Conservation (phyloP, 257 asterid species). For the Scutellaria barbata region DNA sequence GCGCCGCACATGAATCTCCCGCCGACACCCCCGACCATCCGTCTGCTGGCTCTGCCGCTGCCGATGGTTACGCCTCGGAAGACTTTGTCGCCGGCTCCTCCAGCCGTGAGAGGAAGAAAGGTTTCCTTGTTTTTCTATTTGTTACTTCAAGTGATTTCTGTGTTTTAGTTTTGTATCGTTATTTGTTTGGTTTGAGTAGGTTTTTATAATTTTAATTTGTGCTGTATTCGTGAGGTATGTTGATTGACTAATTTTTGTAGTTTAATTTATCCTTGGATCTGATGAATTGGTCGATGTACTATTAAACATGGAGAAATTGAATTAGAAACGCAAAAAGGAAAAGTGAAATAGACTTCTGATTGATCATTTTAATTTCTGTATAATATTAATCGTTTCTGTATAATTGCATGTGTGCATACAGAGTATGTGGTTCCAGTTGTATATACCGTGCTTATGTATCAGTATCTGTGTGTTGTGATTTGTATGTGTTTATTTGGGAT, state of each 20-base stretch:
- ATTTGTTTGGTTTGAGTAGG: neutral
- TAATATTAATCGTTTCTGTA: neutral
- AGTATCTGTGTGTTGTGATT: neutral
- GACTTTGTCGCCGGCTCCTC: slow-evolving; percentile 93
- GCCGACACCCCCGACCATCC: slow-evolving; percentile 90
- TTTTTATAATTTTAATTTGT: neutral
- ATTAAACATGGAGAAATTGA: slow-evolving; percentile 11
- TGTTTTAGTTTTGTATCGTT: neutral
- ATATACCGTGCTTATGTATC: neutral
- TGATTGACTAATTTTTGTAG: neutral
- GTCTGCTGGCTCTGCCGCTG: slow-evolving; percentile 59
- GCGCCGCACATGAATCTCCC: slow-evolving; percentile 69
- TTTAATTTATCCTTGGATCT: slow-evolving; percentile 32
- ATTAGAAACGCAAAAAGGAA: neutral
- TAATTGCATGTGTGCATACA: too few species aligned
- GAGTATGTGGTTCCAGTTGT: neutral
- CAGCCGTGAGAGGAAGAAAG: slow-evolving; percentile 96
- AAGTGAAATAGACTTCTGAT: neutral
- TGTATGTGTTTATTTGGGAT: too few species aligned
- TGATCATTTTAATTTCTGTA: slow-evolving; percentile 12
- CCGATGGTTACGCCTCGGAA: slow-evolving; percentile 94
- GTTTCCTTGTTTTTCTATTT: slow-evolving; percentile 36
- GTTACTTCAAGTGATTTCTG: neutral
- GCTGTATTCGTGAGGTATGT: neutral
- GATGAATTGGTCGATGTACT: slow-evolving; percentile 16